Conservation (phyloP, 2,329 filamentous ascomycete genomes). For the Acrocalymma vagum region DNA sequence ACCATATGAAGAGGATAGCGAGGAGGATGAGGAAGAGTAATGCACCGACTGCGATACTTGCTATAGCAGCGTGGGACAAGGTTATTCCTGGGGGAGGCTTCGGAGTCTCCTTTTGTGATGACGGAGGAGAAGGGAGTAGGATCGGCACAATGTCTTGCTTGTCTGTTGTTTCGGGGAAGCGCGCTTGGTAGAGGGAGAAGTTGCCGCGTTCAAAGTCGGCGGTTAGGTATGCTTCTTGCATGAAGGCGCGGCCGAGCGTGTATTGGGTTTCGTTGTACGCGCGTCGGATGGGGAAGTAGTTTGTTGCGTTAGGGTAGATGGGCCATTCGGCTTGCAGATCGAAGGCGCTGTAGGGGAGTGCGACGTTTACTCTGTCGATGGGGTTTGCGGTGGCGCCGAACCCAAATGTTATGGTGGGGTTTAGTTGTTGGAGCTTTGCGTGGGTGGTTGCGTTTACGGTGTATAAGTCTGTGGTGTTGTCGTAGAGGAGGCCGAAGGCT, state of each 20-base stretch:
- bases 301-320: constrained; percentile 67
- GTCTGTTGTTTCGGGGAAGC: constrained; percentile 11
- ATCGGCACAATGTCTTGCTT: constrained; percentile 13
- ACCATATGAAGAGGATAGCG: too few species aligned
- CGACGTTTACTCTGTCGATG: constrained; percentile 43
- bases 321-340: constrained; percentile 57
- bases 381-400: constrained; percentile 33
- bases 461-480: constrained; percentile 42
- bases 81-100: too few species aligned
- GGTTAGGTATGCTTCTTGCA: constrained; percentile 68
- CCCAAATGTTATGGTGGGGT: constrained; percentile 44
- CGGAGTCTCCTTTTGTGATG: too few species aligned
- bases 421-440: constrained; percentile 16
- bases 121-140: too few species aligned
- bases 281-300: constrained; percentile 72
- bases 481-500: constrained; percentile 47
- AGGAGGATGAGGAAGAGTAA: too few species aligned
- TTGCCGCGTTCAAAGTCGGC: constrained; percentile 53
- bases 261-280: constrained; percentile 62
- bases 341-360: constrained; percentile 56
- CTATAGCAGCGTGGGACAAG: too few species aligned
- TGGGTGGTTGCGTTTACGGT: constrained; percentile 41
- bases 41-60: too few species aligned
- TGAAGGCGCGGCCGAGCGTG: constrained; percentile 70
- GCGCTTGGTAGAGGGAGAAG: constrained; percentile 42